Percentiles rank a stretch among this genome's conserved stretches.
These are phyloP conservation scores for Xylaria sp. DNA, from an alignment of 2,329 filamentous ascomycete species.

Conservation along the genomic window DNA sequence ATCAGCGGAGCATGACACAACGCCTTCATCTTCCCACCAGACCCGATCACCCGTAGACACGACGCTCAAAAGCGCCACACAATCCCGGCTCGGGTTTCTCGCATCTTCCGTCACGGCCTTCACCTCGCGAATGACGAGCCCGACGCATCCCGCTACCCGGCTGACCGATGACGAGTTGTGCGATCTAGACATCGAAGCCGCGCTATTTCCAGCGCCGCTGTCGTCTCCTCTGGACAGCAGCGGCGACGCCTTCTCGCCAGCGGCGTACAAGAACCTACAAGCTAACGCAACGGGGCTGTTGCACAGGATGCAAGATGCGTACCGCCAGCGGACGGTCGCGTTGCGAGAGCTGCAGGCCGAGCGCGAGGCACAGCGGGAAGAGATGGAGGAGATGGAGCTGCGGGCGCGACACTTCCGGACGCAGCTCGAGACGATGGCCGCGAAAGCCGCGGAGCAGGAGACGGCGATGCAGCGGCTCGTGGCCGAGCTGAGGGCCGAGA, in stretches of 20 bases:
- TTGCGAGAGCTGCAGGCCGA: conserved; percentile 64
- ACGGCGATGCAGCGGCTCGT: conserved; percentile 60
- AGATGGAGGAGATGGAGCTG: conserved; percentile 65
- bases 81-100: conserved; percentile 59
- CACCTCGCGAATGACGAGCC: conserved; percentile 52
- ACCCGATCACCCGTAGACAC: conserved; percentile 44
- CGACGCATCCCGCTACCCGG: conserved; percentile 43
- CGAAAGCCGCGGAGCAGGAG: conserved; percentile 64
- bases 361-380: conserved; percentile 63
- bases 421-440: conserved; percentile 69
- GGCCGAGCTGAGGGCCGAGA: conserved; percentile 63
- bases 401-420: conserved; percentile 64
- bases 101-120: conserved; percentile 58
- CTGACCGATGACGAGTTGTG: conserved; percentile 62
- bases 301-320: conserved; percentile 66
- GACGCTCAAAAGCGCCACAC: conserved; percentile 51
- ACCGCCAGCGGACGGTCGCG: conserved; percentile 62
- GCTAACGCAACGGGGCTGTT: conserved; percentile 66
- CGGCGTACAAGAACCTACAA: conserved; percentile 70
- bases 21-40: conserved; percentile 44
- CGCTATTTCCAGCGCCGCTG: conserved; percentile 58
- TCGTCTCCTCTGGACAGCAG: conserved; percentile 56
- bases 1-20: conserved; percentile 42
- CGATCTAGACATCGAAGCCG: conserved; percentile 64
- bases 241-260: conserved; percentile 65